Percentiles rank a stretch among this genome's conserved stretches.
Conservation (phyloP, 768 basidiomycete species). For the Termitomyces sp. region DNA sequence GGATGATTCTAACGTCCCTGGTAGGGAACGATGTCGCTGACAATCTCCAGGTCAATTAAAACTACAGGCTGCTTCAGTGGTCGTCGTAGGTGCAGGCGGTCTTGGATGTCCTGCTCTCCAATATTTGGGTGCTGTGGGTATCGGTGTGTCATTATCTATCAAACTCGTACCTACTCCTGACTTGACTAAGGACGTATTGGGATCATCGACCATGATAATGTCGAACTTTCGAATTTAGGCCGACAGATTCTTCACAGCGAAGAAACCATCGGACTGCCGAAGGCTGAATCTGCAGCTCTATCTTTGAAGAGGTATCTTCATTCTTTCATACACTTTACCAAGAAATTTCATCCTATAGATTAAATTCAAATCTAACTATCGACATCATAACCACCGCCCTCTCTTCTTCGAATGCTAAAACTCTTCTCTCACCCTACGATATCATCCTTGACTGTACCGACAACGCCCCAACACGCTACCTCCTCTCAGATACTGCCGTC, state of each 20-base stretch:
- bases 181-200: neutral
- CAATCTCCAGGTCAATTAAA: conserved; percentile 38
- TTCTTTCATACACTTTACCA: neutral
- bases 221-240: conserved; percentile 16
- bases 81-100: conserved; percentile 93
- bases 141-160: conserved; percentile 53
- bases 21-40: conserved; percentile 27
- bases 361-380: conserved; percentile 69
- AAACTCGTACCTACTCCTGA: neutral
- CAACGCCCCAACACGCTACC: conserved; percentile 87
- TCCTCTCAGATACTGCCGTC: conserved; percentile 85
- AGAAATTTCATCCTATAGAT: conserved; percentile 36
- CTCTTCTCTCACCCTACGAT: conserved; percentile 14
- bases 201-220: conserved; percentile 18
- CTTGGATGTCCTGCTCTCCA: conserved; percentile 95
- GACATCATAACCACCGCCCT: conserved; percentile 54
- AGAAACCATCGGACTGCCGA: conserved; percentile 70
- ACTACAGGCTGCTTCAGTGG: conserved; percentile 60
- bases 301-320: conserved; percentile 57
- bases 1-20: neutral
- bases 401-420: conserved; percentile 65
- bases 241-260: conserved; percentile 86
- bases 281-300: conserved; percentile 76
- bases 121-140: conserved; percentile 88
- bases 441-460: conserved; percentile 30